phyloP scores from a whole-genome alignment of 2,329 filamentous ascomycete genomes.

The Penicillium sp. region DNA sequence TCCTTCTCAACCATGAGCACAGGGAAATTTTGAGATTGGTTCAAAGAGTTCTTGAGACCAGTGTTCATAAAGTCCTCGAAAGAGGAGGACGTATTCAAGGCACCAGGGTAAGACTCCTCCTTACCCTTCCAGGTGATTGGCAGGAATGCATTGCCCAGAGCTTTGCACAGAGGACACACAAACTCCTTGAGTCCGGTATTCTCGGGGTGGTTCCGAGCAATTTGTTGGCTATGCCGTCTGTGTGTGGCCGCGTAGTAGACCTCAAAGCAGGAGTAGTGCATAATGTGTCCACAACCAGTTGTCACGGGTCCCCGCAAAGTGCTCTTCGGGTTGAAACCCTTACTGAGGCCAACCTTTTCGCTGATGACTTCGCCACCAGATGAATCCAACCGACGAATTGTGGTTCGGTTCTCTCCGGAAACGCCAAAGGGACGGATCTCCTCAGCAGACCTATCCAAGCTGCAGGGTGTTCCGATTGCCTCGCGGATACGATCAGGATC shows the following conservation, averaged over 20 bases:
- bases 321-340: slow-evolving; percentile 74
- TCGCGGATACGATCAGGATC: slow-evolving; percentile 84
- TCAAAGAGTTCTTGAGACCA: slow-evolving; percentile 53
- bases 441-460: slow-evolving; percentile 82
- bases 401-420: slow-evolving; percentile 78
- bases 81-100: slow-evolving; percentile 58
- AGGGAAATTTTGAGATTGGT: slow-evolving; percentile 51
- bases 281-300: slow-evolving; percentile 93
- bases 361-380: slow-evolving; percentile 69
- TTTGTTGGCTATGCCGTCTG: slow-evolving; percentile 84
- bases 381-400: slow-evolving; percentile 72
- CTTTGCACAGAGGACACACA: slow-evolving; percentile 95
- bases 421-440: slow-evolving; percentile 85
- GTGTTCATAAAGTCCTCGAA: slow-evolving; percentile 71
- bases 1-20: slow-evolving; percentile 38
- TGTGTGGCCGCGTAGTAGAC: slow-evolving; percentile 82
- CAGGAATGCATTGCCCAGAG: slow-evolving; percentile 89
- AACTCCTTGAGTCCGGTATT: slow-evolving; percentile 78
- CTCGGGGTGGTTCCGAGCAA: slow-evolving; percentile 92
- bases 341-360: slow-evolving; percentile 81
- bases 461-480: slow-evolving; percentile 73
- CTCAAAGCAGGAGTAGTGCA: slow-evolving; percentile 97
- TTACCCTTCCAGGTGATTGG: slow-evolving; percentile 95
- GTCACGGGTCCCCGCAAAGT: slow-evolving; percentile 76
- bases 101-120: slow-evolving; percentile 76